phyloP scores from a whole-genome alignment of 495 filamentous ascomycete genomes.

The Penicillium cataractarum region DNA sequence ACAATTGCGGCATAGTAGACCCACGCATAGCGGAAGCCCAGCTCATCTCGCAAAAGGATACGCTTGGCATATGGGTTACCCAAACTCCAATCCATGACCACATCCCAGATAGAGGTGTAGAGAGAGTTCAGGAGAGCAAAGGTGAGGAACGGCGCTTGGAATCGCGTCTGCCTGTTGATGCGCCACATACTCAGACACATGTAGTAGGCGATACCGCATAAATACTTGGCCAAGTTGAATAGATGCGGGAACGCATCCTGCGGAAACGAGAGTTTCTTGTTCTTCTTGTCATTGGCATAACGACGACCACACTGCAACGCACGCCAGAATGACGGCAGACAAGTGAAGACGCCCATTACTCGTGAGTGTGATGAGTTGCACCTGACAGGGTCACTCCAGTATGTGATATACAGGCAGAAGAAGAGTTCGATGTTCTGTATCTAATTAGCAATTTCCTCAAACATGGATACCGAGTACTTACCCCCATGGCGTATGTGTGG shows the following conservation, averaged over 20 bases:
- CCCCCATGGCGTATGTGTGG: constrained; percentile 83
- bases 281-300: constrained; percentile 58
- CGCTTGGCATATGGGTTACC: constrained; percentile 72
- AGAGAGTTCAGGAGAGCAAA: constrained; percentile 79
- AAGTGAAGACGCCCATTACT: constrained; percentile 83
- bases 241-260: constrained; percentile 88
- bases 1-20: constrained; percentile 85
- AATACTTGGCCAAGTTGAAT: constrained; percentile 90
- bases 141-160: constrained; percentile 72
- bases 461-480: constrained; percentile 50
- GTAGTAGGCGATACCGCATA: constrained; percentile 79
- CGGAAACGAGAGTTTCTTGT: constrained; percentile 53
- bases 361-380: constrained; percentile 89
- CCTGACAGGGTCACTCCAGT: constrained; percentile 68
- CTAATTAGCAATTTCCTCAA: constrained; percentile 27
- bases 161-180: constrained; percentile 59
- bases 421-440: constrained; percentile 83
- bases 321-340: constrained; percentile 84
- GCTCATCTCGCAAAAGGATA: constrained; percentile 74
- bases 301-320: constrained; percentile 88
- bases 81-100: constrained; percentile 95
- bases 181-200: constrained; percentile 79
- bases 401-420: constrained; percentile 84
- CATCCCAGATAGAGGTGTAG: constrained; percentile 90
- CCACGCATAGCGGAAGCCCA: constrained; percentile 75